A percentile compares a stretch with the other conserved stretches of the same genome.
Evolutionary conservation across 2,329 filamentous ascomycete species (phyloP).

Genomic region (Simplicillium aogashimaense): DNA sequence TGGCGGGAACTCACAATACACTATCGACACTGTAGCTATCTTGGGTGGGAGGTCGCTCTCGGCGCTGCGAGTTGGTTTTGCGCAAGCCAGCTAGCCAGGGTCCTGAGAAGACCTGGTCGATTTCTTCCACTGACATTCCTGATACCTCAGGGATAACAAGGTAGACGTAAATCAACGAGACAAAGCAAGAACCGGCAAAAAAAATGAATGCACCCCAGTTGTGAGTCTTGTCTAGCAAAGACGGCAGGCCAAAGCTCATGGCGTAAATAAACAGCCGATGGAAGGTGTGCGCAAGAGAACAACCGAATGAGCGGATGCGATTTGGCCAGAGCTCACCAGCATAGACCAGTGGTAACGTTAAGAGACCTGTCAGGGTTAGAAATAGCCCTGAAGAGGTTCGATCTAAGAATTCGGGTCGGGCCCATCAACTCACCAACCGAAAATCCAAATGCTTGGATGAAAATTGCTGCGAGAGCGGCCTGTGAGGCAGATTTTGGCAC

Average conservation of each 20-base stretch:
- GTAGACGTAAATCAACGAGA: constrained; percentile 23
- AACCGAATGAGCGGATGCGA: constrained; percentile 30
- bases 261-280: constrained; percentile 30
- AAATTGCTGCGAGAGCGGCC: constrained; percentile 31
- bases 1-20: too few relatives aligned
- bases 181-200: constrained; percentile 23
- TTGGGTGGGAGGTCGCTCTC: too few relatives aligned
- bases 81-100: constrained; percentile 8
- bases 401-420: too few relatives aligned
- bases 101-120: constrained; percentile 19
- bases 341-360: constrained; percentile 33
- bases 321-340: constrained; percentile 34
- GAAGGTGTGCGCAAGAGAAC: constrained; percentile 24
- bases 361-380: constrained; percentile 9
- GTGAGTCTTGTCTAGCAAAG: constrained; percentile 17
- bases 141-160: constrained; percentile 25
- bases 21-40: too few relatives aligned
- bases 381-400: too few relatives aligned
- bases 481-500: constrained; percentile 19
- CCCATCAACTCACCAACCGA: constrained; percentile 16
- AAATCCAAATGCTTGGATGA: constrained; percentile 34
- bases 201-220: constrained; percentile 30
- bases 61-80: too few relatives aligned
- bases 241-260: constrained; percentile 19
- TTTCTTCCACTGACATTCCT: constrained; percentile 21